Conservation (phyloP, 2,329 filamentous ascomycete genomes). For the Diaporthe destruens region DNA sequence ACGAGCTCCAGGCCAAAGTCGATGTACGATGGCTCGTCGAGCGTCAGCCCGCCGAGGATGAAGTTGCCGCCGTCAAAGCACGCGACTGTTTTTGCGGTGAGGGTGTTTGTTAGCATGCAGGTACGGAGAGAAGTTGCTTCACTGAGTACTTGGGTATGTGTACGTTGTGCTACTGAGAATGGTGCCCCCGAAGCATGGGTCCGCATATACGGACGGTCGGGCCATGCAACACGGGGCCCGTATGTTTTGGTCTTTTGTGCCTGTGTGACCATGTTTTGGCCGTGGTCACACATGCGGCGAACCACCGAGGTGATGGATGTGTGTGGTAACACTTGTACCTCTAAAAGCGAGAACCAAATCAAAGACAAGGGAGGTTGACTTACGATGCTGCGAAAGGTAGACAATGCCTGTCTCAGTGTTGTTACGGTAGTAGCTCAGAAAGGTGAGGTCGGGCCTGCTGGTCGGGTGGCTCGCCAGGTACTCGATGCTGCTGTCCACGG, state of each 20-base stretch:
- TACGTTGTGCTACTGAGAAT: background rate
- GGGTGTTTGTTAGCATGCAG: conserved; percentile 45
- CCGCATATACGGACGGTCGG: conserved; percentile 19
- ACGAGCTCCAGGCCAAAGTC: conserved; percentile 81
- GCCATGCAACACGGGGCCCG: background rate
- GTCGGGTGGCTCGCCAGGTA: conserved; percentile 78
- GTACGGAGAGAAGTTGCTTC: background rate
- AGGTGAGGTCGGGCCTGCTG: conserved; percentile 77
- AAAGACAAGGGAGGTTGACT: conserved; percentile 44
- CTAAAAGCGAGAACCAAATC: background rate
- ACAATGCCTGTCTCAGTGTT: conserved; percentile 50
- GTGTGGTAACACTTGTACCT: background rate
- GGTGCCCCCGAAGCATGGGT: background rate
- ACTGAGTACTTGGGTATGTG: background rate
- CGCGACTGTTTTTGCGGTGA: conserved; percentile 66
- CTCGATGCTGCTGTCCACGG: conserved; percentile 80
- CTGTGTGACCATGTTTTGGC: background rate
- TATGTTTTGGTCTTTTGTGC: conserved; percentile 7
- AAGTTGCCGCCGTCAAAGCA: conserved; percentile 91
- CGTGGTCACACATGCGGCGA: conserved; percentile 11
- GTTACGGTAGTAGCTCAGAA: conserved; percentile 70
- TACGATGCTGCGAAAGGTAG: conserved; percentile 62
- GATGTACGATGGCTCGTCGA: conserved; percentile 75
- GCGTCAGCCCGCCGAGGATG: conserved; percentile 81
- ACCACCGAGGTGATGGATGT: background rate